phyloP scores from a whole-genome alignment of 306 rosid species.

The Cicer bijugum region DNA sequence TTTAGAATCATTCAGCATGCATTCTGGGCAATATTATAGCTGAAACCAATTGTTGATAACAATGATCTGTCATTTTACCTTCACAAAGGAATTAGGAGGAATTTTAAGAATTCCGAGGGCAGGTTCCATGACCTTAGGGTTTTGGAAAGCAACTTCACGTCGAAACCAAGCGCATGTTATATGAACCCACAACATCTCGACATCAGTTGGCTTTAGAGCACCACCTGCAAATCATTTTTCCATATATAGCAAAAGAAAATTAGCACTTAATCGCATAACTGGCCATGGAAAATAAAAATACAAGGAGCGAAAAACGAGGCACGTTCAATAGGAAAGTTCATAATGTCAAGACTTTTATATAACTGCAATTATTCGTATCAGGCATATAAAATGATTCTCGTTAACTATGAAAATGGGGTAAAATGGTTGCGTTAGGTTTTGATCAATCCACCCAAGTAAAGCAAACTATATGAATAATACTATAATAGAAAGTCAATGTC shows the following conservation, averaged over 20 bases:
- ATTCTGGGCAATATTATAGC: slow-evolving; percentile 22
- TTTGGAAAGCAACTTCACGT: slow-evolving; percentile 78
- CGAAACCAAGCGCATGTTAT: slow-evolving; percentile 96
- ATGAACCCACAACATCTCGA: slow-evolving; percentile 89
- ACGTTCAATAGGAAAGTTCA: slow-evolving; percentile 26
- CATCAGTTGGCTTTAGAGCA: slow-evolving; percentile 96
- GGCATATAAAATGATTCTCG: slow-evolving; percentile 15
- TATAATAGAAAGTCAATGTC: slow-evolving; percentile 5
- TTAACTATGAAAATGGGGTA: slow-evolving; percentile 10
- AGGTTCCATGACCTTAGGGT: slow-evolving; percentile 91
- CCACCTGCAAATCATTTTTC: slow-evolving; percentile 69
- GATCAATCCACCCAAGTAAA: slow-evolving; percentile 36
- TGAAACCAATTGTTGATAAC: slow-evolving; percentile 33
- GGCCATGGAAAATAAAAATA: slow-evolving; percentile 25
- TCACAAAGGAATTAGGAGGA: slow-evolving; percentile 71
- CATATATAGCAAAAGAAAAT: slow-evolving; percentile 32
- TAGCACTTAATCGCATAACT: slow-evolving; percentile 23
- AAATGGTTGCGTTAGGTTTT: slow-evolving; percentile 4
- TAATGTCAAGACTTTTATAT: slow-evolving; percentile 17
- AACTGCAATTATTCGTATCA: slow-evolving; percentile 23
- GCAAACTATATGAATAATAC: not conserved
- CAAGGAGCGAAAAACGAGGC: not conserved
- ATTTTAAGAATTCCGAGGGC: slow-evolving; percentile 87
- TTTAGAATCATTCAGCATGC: slow-evolving; percentile 18
- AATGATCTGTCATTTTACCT: slow-evolving; percentile 55